Conservation (phyloP, 2,329 filamentous ascomycete species). For the Stagonosporopsis chrysanthemi region DNA sequence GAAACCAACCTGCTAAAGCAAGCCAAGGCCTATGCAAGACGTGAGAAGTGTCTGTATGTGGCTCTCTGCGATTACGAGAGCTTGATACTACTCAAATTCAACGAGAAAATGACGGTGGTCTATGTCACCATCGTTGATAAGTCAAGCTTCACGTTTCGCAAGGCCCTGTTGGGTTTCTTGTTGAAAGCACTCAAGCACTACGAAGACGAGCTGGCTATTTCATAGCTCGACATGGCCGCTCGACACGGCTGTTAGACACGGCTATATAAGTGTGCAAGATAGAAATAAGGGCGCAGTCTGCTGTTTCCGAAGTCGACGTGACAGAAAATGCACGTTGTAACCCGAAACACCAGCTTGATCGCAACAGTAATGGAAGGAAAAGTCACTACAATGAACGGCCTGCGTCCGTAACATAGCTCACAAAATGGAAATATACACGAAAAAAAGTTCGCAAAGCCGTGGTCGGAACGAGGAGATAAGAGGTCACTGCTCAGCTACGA, state of each 20-base stretch:
- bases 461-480: neutral
- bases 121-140: neutral
- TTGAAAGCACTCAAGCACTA: neutral
- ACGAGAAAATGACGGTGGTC: neutral
- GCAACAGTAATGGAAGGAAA: neutral
- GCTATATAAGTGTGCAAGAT: neutral
- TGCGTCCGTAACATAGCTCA: neutral
- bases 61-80: slow-evolving; percentile 1
- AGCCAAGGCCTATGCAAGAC: neutral
- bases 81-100: neutral
- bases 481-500: slow-evolving; percentile 18
- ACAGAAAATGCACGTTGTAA: neutral
- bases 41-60: neutral
- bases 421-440: neutral
- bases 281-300: neutral
- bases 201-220: neutral
- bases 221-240: neutral
- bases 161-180: neutral
- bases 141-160: neutral
- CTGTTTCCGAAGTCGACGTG: neutral
- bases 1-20: neutral
- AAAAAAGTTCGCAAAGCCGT: neutral
- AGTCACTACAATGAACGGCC: neutral
- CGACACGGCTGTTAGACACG: neutral
- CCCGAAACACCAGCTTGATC: neutral